Conservation (phyloP, 805 yeast genomes). For the Saturnispora halmiae region DNA sequence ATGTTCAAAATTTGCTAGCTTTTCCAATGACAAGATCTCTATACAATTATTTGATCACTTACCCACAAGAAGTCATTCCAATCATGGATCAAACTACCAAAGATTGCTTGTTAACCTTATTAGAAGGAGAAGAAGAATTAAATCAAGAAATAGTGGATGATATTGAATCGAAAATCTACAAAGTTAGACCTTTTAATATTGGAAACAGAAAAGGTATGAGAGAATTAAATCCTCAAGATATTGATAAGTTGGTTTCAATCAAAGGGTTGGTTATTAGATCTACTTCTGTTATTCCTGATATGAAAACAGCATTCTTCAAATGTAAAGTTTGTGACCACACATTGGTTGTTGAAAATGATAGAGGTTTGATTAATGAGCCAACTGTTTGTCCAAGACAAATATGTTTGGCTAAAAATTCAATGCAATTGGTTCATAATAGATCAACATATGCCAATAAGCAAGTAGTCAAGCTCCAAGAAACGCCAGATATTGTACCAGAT, state of each 20-base stretch:
- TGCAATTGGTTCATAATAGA: slow-evolving; percentile 87
- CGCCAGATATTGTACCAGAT: slow-evolving; percentile 79
- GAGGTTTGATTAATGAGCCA: slow-evolving; percentile 93
- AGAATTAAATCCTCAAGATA: slow-evolving; percentile 87
- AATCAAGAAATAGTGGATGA: slow-evolving; percentile 37
- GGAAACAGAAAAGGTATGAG: slow-evolving; percentile 74
- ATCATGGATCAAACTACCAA: slow-evolving; percentile 95
- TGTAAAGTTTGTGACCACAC: slow-evolving; percentile 95
- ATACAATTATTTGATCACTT: slow-evolving; percentile 78
- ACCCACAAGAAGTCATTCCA: slow-evolving; percentile 95
- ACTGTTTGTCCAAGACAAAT: slow-evolving; percentile 82
- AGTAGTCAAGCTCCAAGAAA: slow-evolving; percentile 83
- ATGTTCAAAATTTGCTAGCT: slow-evolving; percentile 68
- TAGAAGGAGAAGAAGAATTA: slow-evolving; percentile 38
- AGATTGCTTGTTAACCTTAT: slow-evolving; percentile 74
- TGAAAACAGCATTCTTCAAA: slow-evolving; percentile 94
- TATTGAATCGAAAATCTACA: slow-evolving; percentile 73
- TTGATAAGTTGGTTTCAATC: slow-evolving; percentile 83
- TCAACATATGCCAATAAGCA: slow-evolving; percentile 93
- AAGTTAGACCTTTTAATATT: slow-evolving; percentile 83
- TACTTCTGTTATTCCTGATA: slow-evolving; percentile 90
- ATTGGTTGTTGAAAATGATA: slow-evolving; percentile 80
- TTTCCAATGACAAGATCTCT: slow-evolving; percentile 68
- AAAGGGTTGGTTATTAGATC: slow-evolving; percentile 87
- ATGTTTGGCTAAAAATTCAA: slow-evolving; percentile 75